Base-by-base conservation (phyloP, 2,329 filamentous ascomycete genomes). In the Diaporthe citrichinensis region DNA sequence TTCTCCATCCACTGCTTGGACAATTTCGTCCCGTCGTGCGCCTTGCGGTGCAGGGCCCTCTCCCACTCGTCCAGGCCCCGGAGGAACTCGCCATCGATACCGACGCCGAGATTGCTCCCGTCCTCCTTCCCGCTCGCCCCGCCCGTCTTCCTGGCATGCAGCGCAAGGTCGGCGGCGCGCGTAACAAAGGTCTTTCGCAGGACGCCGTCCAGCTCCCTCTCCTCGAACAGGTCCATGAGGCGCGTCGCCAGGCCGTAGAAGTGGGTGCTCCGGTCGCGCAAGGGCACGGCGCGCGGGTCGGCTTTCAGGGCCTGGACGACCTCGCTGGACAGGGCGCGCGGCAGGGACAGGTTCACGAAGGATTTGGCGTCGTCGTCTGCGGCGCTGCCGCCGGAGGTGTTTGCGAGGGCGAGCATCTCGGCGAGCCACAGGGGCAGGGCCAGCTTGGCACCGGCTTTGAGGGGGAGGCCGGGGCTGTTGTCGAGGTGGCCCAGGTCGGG, bases 381-480 rank as follows among this genome's bases (percentile, higher is more conserved):
- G 71, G 78, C 81, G 61, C 78, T 80, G 59, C 78, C 79, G 75
- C 75, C 82, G 67, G 83, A 84, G 14, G 85, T 84, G 39, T 88
- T 89, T 78, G 91, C 92, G 59, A 97, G 90, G 41, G 95, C 94
- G 71, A 99, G 94, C 90, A 98, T 96, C 84, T 98, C 95, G 79
- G 94, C 95, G 17, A 99, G 92, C 97, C 97, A 99, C 78, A 98
- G 89, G 2, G 97, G 97, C 1, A 98, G 92, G 77, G 94, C 91
- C 62, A 98, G 89, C 58, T 93, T 92, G 0, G 95, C 96, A 76
- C 94, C 94, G 73, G 92, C 86, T 83, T 96, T 97, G 80, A 98
- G 92, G 82, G 94, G 85, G 44, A 89, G 86, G 3, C 85, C 83
- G 34, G 94, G 90, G 81, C 95, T 96, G 81, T 95, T 95, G 85